These are phyloP conservation scores for Cardamine resedifolia DNA, from an alignment of 345 rosid genomes.

Conservation along the genomic window DNA sequence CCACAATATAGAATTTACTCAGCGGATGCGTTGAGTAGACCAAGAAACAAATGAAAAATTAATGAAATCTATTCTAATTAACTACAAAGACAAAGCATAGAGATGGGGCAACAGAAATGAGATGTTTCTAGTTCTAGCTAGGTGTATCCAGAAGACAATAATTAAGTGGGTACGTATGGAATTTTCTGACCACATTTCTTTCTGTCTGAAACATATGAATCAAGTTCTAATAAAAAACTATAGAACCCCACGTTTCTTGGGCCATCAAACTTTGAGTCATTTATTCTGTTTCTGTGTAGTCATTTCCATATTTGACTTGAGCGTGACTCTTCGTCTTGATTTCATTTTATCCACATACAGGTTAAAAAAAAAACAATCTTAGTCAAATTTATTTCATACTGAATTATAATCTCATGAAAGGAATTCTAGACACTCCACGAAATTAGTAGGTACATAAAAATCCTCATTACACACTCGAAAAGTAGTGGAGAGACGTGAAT, in stretches of 20 bases:
- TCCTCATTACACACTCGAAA: not conserved
- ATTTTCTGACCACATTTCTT: conserved; percentile 19
- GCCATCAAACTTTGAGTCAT: conserved; percentile 24
- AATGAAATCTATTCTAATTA: not conserved
- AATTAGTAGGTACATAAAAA: not conserved
- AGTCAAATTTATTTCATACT: not conserved
- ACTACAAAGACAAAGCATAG: conserved; percentile 1
- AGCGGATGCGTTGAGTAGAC: not conserved
- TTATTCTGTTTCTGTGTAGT: conserved; percentile 23
- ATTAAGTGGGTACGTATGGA: conserved; percentile 21
- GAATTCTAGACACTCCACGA: conserved; percentile 18
- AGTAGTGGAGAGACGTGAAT: not conserved
- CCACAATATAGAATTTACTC: not conserved
- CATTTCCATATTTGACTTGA: conserved; percentile 23
- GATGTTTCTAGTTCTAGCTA: conserved; percentile 11
- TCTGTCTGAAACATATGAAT: conserved; percentile 13
- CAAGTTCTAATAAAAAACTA: conserved; percentile 11
- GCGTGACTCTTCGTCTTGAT: not conserved
- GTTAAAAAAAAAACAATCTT: not conserved
- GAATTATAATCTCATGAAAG: not conserved
- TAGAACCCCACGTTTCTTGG: conserved; percentile 20
- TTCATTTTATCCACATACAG: conserved; percentile 9
- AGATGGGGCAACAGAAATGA: conserved; percentile 8
- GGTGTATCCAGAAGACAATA: conserved; percentile 26
- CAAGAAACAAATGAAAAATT: not conserved